Evolutionary conservation across 495 filamentous ascomycete genomes (phyloP), one percentile per base, ranked within the genome.

Genomic region (Glutinoglossum americanum): DNA sequence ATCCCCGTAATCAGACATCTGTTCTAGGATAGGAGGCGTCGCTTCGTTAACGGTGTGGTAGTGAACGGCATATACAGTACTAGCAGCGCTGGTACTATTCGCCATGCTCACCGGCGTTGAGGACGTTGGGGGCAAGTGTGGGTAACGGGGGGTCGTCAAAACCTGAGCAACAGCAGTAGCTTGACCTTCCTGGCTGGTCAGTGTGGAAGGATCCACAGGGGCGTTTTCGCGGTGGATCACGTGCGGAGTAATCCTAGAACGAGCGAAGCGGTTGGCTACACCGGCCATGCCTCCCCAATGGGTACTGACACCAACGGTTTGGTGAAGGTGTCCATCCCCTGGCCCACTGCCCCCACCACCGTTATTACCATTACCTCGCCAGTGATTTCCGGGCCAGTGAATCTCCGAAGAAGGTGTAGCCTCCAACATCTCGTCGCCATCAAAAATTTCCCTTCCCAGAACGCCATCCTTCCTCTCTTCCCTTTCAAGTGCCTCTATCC

Each of bases 401-500:
- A 77, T 70, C 60, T 80, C 79, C 44, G 78, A 72, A 5, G 75
- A 76, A 15, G 80, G 78, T 10, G 80, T 83, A 25, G 82, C 73
- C 25, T 93, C 87, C 37, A 93, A 71, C 87, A 93, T 94, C 67
- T 98, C 92, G 62, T 98, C 92, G 15, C 90, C 93, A 64, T 97
- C 92, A 61, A 96, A 97, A 0, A 97, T 80, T 65, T 98, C 92
- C 60, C 92, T 74, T 21, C 92, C 92, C 3, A 98, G 73, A 26
- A 98, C 90, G 9, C 92, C 93, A 60, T 94, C 92, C 67, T 94
- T 94, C 64, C 86, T 86, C 63, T 98, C 92, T 64, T 98, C 90
- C 55, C 92, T 78, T 69, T 98, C 92, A 53, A 98, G 70, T 0
- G 88, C 88, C 67, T 98, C 92, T 56, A 98, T 98, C n/a, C 93